These are phyloP conservation scores for Fusarium nisikadoi DNA, from an alignment of 2,329 filamentous ascomycete genomes.

Conservation along the genomic window DNA sequence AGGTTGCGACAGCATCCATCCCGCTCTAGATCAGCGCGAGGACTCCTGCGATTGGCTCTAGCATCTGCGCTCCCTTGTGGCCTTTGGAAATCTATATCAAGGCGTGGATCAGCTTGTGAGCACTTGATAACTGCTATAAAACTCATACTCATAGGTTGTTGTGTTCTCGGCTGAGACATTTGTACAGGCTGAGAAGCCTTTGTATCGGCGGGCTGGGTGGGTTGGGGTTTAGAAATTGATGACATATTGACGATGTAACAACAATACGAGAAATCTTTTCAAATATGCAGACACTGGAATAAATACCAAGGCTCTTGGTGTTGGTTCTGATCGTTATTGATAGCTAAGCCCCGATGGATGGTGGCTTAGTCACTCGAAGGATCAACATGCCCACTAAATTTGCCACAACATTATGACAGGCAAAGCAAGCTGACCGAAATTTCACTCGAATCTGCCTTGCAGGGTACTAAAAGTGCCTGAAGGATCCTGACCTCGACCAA, in stretches of 20 bases:
- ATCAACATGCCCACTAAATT: background rate
- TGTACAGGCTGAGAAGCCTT: background rate
- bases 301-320: background rate
- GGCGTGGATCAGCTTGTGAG: fast-evolving
- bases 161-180: background rate
- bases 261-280: fast-evolving
- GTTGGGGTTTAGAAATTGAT: background rate
- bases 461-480: background rate
- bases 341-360: background rate
- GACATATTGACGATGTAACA: background rate
- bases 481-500: background rate
- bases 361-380: background rate
- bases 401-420: background rate
- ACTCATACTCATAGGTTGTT: background rate
- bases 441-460: background rate
- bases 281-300: background rate
- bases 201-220: background rate
- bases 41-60: background rate
- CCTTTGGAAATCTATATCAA: background rate
- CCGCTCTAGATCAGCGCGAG: background rate
- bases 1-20: background rate
- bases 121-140: fast-evolving
- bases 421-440: background rate
- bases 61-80: background rate
- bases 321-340: background rate